Base-by-base conservation (phyloP, 1,284 basidiomycete genomes). In the Leccinum fallax region DNA sequence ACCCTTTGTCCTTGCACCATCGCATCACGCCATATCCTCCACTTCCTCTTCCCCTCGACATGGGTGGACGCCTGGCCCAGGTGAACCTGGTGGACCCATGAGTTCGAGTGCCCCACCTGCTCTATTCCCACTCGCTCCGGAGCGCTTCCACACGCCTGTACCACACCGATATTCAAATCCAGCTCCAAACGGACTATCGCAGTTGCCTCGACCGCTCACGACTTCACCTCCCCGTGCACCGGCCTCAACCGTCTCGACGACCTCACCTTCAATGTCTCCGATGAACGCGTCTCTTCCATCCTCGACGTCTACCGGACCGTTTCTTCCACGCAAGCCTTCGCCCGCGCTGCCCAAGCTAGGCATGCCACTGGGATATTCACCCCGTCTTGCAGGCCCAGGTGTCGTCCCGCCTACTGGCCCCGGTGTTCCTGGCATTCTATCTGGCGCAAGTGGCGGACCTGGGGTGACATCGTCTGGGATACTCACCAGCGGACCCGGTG, bases 1-100 rank as follows among this genome's bases (percentile, higher is more conserved):
- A 15, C 71, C 74, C 4, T 74, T 74, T 55, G 75, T 73, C 13
- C 70, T 74, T 8, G 74, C 63, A 2, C 74, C 72, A n/a, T 76
- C 75, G 10, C 26, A 76, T 51, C 70, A 67, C 56, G 56, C 58
- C 26, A 63, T 73, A 30, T 58, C 64, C 24, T 71, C 74, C 11
- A 32, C 64, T 21, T 53, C 61, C 1, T 76, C 72, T 24, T 74
- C 72, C 2, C 74, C 72, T 0, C 69, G 72, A 28, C 73, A 71
- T 28, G 64, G 62, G 15, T 76, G 73, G 71, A 59, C 63, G 5
- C 65, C 73, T 1, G 59, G 68, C 38, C 62, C 72, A 34, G 63
- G 68, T 32, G 69, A 68, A 30, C 40, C 66, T 3, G 24, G 48
- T 26, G 71, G 67, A 3, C 63, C 63, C 0, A 32, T 55, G 32